phyloP scores from a whole-genome alignment of 371 early-diverging fungal genomes.

The Apophysomyces variabilis region DNA sequence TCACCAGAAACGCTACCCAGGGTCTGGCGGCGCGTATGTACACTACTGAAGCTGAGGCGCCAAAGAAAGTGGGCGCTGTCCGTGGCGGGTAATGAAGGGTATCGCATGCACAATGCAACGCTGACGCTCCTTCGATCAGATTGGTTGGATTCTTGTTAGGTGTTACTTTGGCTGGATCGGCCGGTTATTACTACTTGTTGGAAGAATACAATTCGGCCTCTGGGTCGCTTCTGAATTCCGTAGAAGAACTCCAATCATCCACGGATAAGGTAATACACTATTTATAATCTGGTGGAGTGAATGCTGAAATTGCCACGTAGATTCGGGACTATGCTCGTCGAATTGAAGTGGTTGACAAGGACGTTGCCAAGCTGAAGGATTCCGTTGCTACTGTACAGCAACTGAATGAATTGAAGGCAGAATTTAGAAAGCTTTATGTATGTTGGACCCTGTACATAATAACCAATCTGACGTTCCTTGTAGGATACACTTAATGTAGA shows the following conservation, averaged over 20 bases:
- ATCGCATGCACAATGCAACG: background rate
- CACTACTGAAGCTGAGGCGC: constrained; percentile 18
- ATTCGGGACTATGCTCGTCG: constrained; percentile 77
- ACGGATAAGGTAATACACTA: constrained; percentile 65
- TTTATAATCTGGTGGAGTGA: constrained; percentile 22
- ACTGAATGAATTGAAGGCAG: constrained; percentile 63
- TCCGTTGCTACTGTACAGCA: constrained; percentile 70
- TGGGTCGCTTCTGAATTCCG: constrained; percentile 68
- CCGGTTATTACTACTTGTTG: constrained; percentile 79
- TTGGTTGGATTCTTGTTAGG: constrained; percentile 83
- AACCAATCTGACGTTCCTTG: background rate
- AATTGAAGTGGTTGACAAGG: constrained; percentile 74
- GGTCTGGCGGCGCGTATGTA: constrained; percentile 12
- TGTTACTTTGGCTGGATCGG: constrained; percentile 73
- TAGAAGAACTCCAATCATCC: constrained; percentile 76
- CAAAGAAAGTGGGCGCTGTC: constrained; percentile 32
- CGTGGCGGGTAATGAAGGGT: constrained; percentile 7
- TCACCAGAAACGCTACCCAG: constrained; percentile 9
- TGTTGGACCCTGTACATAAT: constrained; percentile 11
- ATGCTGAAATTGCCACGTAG: constrained; percentile 28
- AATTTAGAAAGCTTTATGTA: constrained; percentile 72
- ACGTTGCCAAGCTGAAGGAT: constrained; percentile 63
- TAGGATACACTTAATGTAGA: constrained; percentile 74
- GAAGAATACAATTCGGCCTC: constrained; percentile 83
- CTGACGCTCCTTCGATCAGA: constrained; percentile 29